Evolutionary conservation across 2,329 filamentous ascomycete genomes (phyloP).

Genomic region (Hysterium pulicare): DNA sequence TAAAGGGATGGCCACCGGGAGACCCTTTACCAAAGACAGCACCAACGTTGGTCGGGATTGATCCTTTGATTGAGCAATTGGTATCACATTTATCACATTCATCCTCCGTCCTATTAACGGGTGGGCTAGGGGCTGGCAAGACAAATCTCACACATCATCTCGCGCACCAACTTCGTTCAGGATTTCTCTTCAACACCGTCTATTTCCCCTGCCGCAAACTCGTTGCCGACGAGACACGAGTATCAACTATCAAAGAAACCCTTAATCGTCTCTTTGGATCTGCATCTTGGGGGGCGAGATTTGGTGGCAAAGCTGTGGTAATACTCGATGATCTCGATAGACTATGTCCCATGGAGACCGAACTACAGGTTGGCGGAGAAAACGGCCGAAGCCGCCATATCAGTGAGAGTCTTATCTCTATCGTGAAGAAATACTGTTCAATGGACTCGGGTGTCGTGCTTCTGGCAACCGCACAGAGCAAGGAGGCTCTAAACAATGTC

Average conservation of each 20-base stretch:
- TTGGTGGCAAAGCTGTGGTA: conserved; percentile 79
- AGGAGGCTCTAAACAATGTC: conserved; percentile 87
- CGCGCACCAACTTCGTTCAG: conserved; percentile 67
- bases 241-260: conserved; percentile 87
- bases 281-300: conserved; percentile 84
- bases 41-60: conserved; percentile 77
- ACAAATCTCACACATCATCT: conserved; percentile 74
- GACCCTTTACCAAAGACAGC: conserved; percentile 53
- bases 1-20: conserved; percentile 49
- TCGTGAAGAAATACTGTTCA: conserved; percentile 80
- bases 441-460: conserved; percentile 78
- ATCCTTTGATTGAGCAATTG: conserved; percentile 68
- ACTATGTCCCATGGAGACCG: conserved; percentile 88
- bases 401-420: conserved; percentile 80
- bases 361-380: conserved; percentile 88
- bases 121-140: conserved; percentile 87
- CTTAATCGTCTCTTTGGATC: conserved; percentile 79
- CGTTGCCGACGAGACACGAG: conserved; percentile 84
- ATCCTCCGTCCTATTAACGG: conserved; percentile 86
- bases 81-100: conserved; percentile 74
- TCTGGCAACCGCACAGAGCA: conserved; percentile 85
- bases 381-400: conserved; percentile 90
- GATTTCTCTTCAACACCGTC: conserved; percentile 74
- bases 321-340: conserved; percentile 92
- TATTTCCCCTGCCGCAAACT: conserved; percentile 86